Conservation (phyloP, 148 eudicot species). For the Silene uniflora region DNA sequence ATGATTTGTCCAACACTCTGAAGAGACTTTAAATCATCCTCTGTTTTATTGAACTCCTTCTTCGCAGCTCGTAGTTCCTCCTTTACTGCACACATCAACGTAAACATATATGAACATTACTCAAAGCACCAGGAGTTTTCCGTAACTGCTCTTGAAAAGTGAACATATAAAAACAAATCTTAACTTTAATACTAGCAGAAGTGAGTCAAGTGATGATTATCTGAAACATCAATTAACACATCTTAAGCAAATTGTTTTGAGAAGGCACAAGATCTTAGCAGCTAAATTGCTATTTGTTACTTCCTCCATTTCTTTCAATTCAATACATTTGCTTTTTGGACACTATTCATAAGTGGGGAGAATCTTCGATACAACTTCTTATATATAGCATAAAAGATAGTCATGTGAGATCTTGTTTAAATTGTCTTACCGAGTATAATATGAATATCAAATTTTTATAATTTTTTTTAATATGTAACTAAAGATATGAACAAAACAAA, state of each 20-base stretch:
- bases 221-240: background rate
- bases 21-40: slow-evolving; percentile 95
- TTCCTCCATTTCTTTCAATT: too few species aligned
- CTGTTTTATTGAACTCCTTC: slow-evolving; percentile 89
- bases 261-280: background rate
- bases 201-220: background rate
- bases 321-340: too few species aligned
- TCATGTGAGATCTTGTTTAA: too few species aligned
- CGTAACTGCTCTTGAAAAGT: background rate
- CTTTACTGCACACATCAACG: slow-evolving; percentile 46
- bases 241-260: background rate
- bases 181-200: background rate
- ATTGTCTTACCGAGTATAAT: too few species aligned
- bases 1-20: slow-evolving; percentile 99
- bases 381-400: too few species aligned
- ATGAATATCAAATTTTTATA: too few species aligned
- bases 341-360: too few species aligned
- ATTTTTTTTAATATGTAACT: too few species aligned
- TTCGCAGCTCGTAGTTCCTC: slow-evolving; percentile 67
- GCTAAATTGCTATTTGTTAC: background rate
- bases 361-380: too few species aligned
- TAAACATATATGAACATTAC: slow-evolving; percentile 8
- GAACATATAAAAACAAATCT: background rate
- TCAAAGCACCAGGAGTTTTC: background rate
- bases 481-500: too few species aligned